phyloP scores from a whole-genome alignment of 345 rosid species.

The Excoecaria cochinchinensis region DNA sequence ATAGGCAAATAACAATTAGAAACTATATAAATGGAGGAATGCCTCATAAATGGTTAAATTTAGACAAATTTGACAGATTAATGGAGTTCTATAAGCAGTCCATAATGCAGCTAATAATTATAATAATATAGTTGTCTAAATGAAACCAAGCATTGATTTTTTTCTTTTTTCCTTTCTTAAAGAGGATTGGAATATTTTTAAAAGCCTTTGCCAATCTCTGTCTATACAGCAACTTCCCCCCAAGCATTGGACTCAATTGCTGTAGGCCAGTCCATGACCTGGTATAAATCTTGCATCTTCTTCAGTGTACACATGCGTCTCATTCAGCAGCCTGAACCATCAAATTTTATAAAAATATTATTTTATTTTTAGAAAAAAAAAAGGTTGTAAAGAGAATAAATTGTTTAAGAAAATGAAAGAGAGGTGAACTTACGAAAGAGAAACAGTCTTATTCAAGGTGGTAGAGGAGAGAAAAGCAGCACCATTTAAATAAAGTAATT shows the following conservation, averaged over 20 bases:
- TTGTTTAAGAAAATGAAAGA: background rate
- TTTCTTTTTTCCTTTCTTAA: too few species aligned
- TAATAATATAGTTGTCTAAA: too few species aligned
- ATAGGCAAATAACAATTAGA: too few species aligned
- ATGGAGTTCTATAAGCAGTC: too few species aligned
- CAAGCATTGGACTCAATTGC: slow-evolving; percentile 32
- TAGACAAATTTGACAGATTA: too few species aligned
- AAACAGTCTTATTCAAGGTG: slow-evolving; percentile 78
- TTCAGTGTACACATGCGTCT: slow-evolving; percentile 90
- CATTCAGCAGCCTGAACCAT: slow-evolving; percentile 68
- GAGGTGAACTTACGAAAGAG: slow-evolving; percentile 54
- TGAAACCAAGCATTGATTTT: too few species aligned
- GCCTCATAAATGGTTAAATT: slow-evolving; percentile 28
- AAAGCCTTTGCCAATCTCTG: background rate
- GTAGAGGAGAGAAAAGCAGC: slow-evolving; percentile 76
- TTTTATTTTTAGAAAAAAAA: background rate
- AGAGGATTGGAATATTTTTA: background rate
- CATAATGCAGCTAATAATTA: too few species aligned
- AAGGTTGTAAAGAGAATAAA: background rate
- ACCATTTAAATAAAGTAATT: slow-evolving; percentile 72
- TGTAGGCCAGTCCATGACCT: slow-evolving; percentile 81
- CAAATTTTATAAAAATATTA: too few species aligned
- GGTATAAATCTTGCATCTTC: slow-evolving; percentile 87
- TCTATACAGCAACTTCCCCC: slow-evolving; percentile 35
- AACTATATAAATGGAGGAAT: slow-evolving; percentile 27